phyloP scores from a whole-genome alignment of 2,329 filamentous ascomycete species.

The Hypocreales sp. region DNA sequence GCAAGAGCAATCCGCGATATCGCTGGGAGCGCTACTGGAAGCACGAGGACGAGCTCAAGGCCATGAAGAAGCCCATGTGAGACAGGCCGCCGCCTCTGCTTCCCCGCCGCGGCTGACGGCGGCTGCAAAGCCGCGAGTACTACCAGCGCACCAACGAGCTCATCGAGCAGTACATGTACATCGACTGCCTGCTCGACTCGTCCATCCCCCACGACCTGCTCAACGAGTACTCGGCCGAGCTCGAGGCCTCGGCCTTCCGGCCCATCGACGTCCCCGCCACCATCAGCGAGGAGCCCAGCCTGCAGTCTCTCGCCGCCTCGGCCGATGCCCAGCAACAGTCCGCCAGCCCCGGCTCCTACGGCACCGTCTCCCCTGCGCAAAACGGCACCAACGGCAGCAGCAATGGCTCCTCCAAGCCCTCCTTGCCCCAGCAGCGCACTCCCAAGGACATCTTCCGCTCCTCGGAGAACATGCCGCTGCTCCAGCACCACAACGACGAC shows the following conservation, averaged over 20 bases:
- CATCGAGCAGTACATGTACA: conserved; percentile 85
- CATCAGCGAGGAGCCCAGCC: conserved; percentile 52
- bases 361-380: conserved; percentile 11
- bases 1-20: conserved; percentile 74
- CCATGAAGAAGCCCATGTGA: conserved; percentile 56
- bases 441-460: conserved; percentile 75
- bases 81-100: conserved; percentile 4
- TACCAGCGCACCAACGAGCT: conserved; percentile 82
- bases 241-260: conserved; percentile 37
- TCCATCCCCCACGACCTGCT: conserved; percentile 84
- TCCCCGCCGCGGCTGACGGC: conserved; percentile 3
- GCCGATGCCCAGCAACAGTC: conserved; percentile 1
- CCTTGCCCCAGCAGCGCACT: conserved; percentile 53
- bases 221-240: conserved; percentile 64
- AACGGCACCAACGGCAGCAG: conserved; percentile 8
- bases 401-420: conserved; percentile 3
- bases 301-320: conserved; percentile 9
- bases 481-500: conserved; percentile 30
- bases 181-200: conserved; percentile 79
- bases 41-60: conserved; percentile 54
- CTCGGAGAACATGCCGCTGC: conserved; percentile 52
- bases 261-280: conserved; percentile 51
- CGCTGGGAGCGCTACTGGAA: conserved; percentile 82
- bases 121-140: conserved; percentile 50
- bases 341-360: conserved; percentile 12